Evolutionary conservation across 208 protist genomes (phyloP), one percentile per base, ranked within the genome.

Genomic region (Leishmania tropica): DNA sequence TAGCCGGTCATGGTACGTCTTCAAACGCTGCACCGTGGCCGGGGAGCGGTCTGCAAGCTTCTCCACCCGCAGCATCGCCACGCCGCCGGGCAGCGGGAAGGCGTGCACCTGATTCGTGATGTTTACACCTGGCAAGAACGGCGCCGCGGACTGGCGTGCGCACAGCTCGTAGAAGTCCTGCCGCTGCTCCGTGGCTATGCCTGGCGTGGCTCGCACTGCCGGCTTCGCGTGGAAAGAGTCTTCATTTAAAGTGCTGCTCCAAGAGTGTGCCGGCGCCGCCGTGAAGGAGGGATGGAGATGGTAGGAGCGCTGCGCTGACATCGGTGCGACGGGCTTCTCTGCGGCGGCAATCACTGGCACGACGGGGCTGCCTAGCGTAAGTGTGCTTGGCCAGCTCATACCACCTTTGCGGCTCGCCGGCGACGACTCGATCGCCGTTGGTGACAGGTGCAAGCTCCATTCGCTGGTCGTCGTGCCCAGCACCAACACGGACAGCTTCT

Each of bases 121-220:
- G 31, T 85, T 67, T 2, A 90, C 45, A 17, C 73, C 60, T 0
- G 87, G 86, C n/a, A 87, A 72, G 73, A 89, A 85, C 0, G 45
- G 54, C 17, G 51, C 56, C 8, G 72, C n/a, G 11, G 78, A 72
- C 62, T 89, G 82, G 21, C 68, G 28, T 35, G 87, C 82, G 47
- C 84, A 85, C 56, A 88, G 79, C 58, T 92, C 86, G 79, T 83
- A 89, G 35, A 92, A 74, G 74, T 88, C 81, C 65, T 72, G 60
- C 42, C 83, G 80, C n/a, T 60, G 78, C 62, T 83, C 83, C 21
- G 19, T 67, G 45, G 70, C 76, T 31, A 77, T 64, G 53, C 7
- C n/a, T 31, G 31, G 62, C 62, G 31, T 68, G 35, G 13, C n/a
- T 24, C 0, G 64, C 31, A 1, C 3, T 17, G 64, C 0, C 11